Evolutionary conservation across 768 basidiomycete species (phyloP).

Genomic region (Tricholoma sp.): DNA sequence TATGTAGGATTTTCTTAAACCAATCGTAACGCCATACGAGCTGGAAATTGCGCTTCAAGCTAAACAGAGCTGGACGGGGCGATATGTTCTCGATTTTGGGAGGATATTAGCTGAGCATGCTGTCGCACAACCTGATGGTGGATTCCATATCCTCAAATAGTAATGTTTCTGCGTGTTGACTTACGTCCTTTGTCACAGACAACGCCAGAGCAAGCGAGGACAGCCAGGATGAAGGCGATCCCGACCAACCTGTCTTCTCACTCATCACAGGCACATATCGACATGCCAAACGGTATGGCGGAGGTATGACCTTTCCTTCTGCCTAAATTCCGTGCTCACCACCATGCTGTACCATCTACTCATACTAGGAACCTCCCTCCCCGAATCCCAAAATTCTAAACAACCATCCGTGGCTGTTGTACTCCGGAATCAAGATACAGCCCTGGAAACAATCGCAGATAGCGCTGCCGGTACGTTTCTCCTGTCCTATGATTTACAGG

Average conservation of each 20-base stretch:
- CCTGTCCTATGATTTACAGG: background rate
- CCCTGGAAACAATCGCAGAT: constrained; percentile 50
- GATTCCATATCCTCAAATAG: background rate
- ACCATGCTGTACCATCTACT: background rate
- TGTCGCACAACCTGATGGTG: background rate
- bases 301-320: constrained; percentile 14
- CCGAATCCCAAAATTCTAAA: constrained; percentile 8
- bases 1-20: constrained; percentile 76
- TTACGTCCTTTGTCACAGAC: background rate
- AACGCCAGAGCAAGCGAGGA: constrained; percentile 14
- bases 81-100: constrained; percentile 76
- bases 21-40: constrained; percentile 94
- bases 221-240: constrained; percentile 42
- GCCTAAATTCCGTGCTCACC: background rate
- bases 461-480: constrained; percentile 65
- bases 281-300: constrained; percentile 65
- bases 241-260: constrained; percentile 78
- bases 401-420: constrained; percentile 31
- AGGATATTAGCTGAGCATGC: constrained; percentile 41
- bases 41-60: constrained; percentile 72
- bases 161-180: background rate
- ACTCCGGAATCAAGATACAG: constrained; percentile 57
- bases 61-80: constrained; percentile 67
- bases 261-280: constrained; percentile 83
- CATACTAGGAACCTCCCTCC: background rate